Percentiles rank a stretch among this genome's conserved stretches.
phyloP scores from a whole-genome alignment of 441 rosid species.

The Adansonia madagascariensis region DNA sequence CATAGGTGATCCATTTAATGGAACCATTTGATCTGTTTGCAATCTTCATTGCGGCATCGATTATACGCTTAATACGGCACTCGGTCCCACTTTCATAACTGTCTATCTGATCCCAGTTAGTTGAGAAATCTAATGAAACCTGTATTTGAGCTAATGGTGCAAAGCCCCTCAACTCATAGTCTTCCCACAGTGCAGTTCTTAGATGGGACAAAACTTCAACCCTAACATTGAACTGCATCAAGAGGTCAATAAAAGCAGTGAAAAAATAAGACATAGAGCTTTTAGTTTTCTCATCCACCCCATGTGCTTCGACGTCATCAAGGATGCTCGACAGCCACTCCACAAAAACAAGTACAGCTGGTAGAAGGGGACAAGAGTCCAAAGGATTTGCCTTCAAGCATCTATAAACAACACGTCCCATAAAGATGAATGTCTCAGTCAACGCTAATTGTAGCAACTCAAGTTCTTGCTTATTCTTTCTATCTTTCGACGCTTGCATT shows the following conservation, averaged over 20 bases:
- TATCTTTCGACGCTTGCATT: constrained; percentile 33
- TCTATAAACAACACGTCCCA: constrained; percentile 73
- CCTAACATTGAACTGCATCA: constrained; percentile 43
- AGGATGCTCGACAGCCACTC: constrained; percentile 65
- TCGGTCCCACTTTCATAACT: constrained; percentile 47
- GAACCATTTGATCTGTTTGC: constrained; percentile 49
- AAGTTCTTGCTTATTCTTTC: constrained; percentile 31
- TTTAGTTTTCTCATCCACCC: constrained; percentile 49
- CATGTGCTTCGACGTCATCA: constrained; percentile 45
- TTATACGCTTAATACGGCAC: constrained; percentile 59
- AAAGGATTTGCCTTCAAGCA: constrained; percentile 51
- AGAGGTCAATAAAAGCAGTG: constrained; percentile 49
- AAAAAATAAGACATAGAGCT: constrained; percentile 65
- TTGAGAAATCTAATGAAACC: constrained; percentile 58
- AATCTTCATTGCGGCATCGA: constrained; percentile 59
- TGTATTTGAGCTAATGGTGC: constrained; percentile 58
- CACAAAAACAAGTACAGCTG: constrained; percentile 69
- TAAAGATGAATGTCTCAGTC: constrained; percentile 53
- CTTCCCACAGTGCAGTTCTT: constrained; percentile 78
- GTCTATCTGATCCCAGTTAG: constrained; percentile 40
- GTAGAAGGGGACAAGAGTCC: constrained; percentile 63
- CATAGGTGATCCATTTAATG: constrained; percentile 59
- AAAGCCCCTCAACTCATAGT: constrained; percentile 79
- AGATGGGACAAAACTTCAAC: constrained; percentile 33
- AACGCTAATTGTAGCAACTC: constrained; percentile 43